phyloP scores from a whole-genome alignment of 805 yeast genomes.

The Scheffersomyces ergatensis region DNA sequence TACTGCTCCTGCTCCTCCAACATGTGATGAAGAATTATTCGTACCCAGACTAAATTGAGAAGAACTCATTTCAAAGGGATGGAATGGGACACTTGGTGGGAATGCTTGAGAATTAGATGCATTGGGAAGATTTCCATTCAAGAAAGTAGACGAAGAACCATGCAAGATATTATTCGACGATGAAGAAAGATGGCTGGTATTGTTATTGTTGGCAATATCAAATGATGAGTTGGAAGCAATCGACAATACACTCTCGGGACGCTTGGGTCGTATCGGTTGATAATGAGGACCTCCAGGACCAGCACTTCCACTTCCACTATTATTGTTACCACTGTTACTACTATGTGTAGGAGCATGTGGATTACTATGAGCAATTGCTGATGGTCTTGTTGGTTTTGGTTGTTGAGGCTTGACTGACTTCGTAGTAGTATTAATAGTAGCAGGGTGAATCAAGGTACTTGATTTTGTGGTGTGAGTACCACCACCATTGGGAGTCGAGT shows the following conservation, averaged over 20 bases:
- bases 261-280: slow-evolving; percentile 25
- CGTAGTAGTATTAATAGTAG: not conserved
- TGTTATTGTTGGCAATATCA: slow-evolving; percentile 5
- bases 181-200: not conserved
- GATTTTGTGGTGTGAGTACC: not conserved
- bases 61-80: not conserved
- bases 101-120: slow-evolving; percentile 10
- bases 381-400: slow-evolving; percentile 19
- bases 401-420: slow-evolving; percentile 10
- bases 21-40: not conserved
- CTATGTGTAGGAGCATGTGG: no score
- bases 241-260: slow-evolving; percentile 42
- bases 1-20: not conserved
- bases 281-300: slow-evolving; percentile 9
- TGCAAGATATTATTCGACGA: not conserved
- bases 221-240: slow-evolving; percentile 31
- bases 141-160: slow-evolving; percentile 5
- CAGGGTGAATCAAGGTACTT: not conserved
- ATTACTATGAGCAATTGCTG: not conserved
- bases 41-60: not conserved
- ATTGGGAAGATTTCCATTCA: slow-evolving; percentile 8
- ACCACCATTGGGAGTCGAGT: no score
- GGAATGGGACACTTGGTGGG: slow-evolving; percentile 11
- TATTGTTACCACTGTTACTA: slow-evolving; percentile 13
- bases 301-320: slow-evolving; percentile 6